Conservation (phyloP, 208 protist genomes). For the Trypanosoma vivax region DNA sequence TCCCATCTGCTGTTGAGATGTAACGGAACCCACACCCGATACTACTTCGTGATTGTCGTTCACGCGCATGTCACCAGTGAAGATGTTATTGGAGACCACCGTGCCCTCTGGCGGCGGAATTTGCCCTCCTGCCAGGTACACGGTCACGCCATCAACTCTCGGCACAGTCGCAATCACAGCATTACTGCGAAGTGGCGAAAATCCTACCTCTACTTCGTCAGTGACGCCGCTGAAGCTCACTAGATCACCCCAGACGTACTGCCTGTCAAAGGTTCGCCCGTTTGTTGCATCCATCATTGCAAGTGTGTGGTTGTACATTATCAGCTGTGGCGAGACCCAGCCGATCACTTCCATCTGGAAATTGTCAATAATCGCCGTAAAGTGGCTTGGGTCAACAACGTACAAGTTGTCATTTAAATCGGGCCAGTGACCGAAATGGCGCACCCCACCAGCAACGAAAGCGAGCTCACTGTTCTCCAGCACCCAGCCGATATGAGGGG, state of each 20-base stretch:
- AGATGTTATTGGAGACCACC: conserved; percentile 15
- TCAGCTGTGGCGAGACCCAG: conserved; percentile 19
- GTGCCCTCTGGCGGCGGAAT: conserved; percentile 17
- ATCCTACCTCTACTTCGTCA: conserved; percentile 4
- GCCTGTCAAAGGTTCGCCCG: conserved; percentile 5
- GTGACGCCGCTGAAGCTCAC: not conserved
- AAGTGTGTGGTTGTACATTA: conserved; percentile 21
- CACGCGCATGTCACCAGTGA: conserved; percentile 14
- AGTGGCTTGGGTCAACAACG: conserved; percentile 18
- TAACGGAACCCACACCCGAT: conserved; percentile 16
- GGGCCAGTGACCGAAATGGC: not conserved
- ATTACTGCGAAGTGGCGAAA: conserved; percentile 12
- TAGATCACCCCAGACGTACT: conserved; percentile 15
- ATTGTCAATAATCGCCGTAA: conserved; percentile 7
- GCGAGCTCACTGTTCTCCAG: conserved; percentile 20
- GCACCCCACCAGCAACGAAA: conserved; percentile 20
- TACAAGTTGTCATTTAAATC: conserved; percentile 9
- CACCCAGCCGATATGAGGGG: conserved; percentile 20
- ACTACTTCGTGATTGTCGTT: conserved; percentile 8
- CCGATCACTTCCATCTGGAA: not conserved
- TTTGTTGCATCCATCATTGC: conserved; percentile 11
- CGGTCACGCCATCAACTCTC: not conserved
- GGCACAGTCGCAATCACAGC: conserved; percentile 6
- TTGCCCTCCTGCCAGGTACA: conserved; percentile 20
- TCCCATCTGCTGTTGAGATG: conserved; percentile 2